Evolutionary conservation across 805 yeast species (phyloP), one percentile per base, ranked within the genome.

Genomic region (Wickerhamomyces ciferrii): DNA sequence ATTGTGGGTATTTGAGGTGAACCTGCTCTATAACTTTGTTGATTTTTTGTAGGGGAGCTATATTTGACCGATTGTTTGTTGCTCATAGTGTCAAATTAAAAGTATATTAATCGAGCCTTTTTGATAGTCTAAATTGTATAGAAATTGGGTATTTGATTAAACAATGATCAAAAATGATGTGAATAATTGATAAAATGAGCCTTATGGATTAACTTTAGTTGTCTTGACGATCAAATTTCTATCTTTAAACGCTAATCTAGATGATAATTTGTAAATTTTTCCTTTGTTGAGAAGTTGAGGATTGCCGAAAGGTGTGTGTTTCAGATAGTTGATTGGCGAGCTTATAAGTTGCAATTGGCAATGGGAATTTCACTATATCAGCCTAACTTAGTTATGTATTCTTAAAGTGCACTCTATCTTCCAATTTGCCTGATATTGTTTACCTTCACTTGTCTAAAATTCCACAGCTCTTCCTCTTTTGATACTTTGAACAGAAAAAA

Each of bases 1-100:
- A 49, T 45, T 35, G 24, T 24, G 15, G 56, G 51, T 3, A 50
- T 35, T 17, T 51, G 53, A 0, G 53, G 54, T 14, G 42, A 27
- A 3, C 43, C 49, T 20, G 41, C 15, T 34, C 17, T 42, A 24
- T 44, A 44, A 8, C 39, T 15, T 3, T 21, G 24, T 21, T 37
- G 38, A 21, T 5, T 8, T 14, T 31, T 35, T 20, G 37, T 43
- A 4, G 31, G 31, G 5, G 41, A 39, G 8, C 13, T 37, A 17
- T 37, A 37, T 21, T 21, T 37, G 8, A 37, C 24, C 13, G 25
- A 6, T 11, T 20, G 39, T 15, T 37, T 19, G 24, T 15, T 32
- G 36, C 19, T 32, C 25, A 21, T 20, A 18, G 17, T 37, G 17
- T 18, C 21, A 34, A 4, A n/a, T 18, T 5, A 14, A 31, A 15